Evolutionary conservation across 2,329 filamentous ascomycete genomes (phyloP), one percentile per base, ranked within the genome.

Genomic region (Penicillium concentricum): DNA sequence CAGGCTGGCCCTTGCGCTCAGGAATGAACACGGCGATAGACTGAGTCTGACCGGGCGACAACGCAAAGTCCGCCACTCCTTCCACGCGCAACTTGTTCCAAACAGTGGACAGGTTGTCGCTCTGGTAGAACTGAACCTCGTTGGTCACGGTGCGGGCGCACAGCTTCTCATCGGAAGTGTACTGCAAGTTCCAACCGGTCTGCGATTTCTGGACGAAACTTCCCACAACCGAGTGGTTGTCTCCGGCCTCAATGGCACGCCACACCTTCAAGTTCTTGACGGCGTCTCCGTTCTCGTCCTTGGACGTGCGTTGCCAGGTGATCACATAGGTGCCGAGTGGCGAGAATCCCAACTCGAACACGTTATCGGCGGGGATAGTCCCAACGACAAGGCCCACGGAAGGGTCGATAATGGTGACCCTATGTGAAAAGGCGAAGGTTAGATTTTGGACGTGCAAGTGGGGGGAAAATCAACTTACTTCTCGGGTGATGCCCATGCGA

Each of bases 181-280:
- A 99, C 78, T 97, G 93, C 72, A 99, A 82, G 74, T 97, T 97
- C 93, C 93, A 97, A 70, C 92, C 91, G 44, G 89, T 91, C 80
- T 96, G 91, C 63, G 87, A 89, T 82, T 97, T 97, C 77, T 99
- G 94, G 65, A 99, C 94, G 74, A 95, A 99, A 69, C 87, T 84
- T 62, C 92, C 93, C 44, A 97, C 83, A 30, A 92, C 87, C 68
- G 78, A 74, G 61, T 87, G 82, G 76, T 90, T 89, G 65, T 88
- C 84, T 38, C 66, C 71, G 58, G 58, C 86, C 71, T 93, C 89
- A 54, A 91, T 79, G 35, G 90, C 92, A 72, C 87, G 87, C 94
- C 94, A 99, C 67, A 99, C 88, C 82, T 97, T 97, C 63, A 99
- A 81, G 74, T 99, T 99, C 84, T 96, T 97, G 67, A 86, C 88